Evolutionary conservation across 805 yeast genomes (phyloP), one percentile per base, ranked within the genome.

Genomic region (Myxozyma udenii): DNA sequence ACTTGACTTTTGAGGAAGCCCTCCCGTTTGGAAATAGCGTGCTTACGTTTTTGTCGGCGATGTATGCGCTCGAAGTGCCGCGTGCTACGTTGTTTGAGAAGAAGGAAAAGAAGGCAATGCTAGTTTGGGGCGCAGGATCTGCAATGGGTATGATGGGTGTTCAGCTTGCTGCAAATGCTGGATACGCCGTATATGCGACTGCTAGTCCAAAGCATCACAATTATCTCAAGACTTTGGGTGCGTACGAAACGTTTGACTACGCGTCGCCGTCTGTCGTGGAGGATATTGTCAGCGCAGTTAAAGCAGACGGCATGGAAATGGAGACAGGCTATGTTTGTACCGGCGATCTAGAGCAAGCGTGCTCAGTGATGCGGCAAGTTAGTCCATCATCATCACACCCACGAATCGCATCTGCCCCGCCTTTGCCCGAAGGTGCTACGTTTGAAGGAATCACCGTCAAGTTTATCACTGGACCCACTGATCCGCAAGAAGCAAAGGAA

Each of bases 71-170:
- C 7, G 50, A 51, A 9, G 22, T 46, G 5, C 37, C 39, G 26
- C 21, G 12, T 18, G 46, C n/a, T 22, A 23, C 46, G n/a, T 11
- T 14, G 19, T 43, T n/a, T 22, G 14, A 26, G 19, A 14, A 21
- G n/a, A 39, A 22, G 19, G 36, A 16, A 2, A 35, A 45, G 33
- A 42, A 45, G 36, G 32, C 46, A 7, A 22, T 80, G 38, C 63
- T 81, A 46, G 69, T 81, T 39, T 79, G 84, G 82, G 83, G 84
- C 63, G 89, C 84, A 58, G 79, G 87, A 14, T 74, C 85, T 23
- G 75, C 84, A 19, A 73, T 82, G 9, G 88, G 87, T 24, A 72
- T 71, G 44, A 41, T 71, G 19, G 79, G 81, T 7, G 75, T 81
- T 49, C 90, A 85, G 70, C 55, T 81, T 41, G 84, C 84, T 24